A percentile compares a stretch with the other conserved stretches of the same genome.
These are phyloP conservation scores for Moesziomyces aphidis DNA, from an alignment of 1,284 basidiomycete species.

Conservation along the genomic window DNA sequence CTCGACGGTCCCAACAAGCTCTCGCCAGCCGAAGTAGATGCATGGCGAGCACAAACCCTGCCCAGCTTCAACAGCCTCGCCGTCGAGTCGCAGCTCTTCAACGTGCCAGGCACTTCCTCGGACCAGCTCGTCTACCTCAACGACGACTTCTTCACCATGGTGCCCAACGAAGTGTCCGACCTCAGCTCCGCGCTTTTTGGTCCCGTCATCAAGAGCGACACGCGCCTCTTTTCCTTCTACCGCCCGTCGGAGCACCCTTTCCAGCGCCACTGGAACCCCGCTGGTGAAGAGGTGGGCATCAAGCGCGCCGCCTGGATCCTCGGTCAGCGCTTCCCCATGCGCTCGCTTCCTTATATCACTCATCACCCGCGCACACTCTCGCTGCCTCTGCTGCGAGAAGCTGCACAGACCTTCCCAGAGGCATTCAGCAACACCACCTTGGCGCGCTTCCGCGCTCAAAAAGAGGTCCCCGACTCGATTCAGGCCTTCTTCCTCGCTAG, in stretches of 20 bases:
- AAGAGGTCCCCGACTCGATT: slow-evolving; percentile 68
- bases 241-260: slow-evolving; percentile 40
- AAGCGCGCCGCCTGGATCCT: slow-evolving; percentile 45
- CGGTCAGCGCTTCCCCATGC: slow-evolving; percentile 67
- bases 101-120: slow-evolving; percentile 16
- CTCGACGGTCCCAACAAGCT: background rate
- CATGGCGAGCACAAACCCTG: slow-evolving; percentile 34
- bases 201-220: slow-evolving; percentile 43
- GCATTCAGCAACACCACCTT: slow-evolving; percentile 34
- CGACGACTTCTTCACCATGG: slow-evolving; percentile 56
- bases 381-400: slow-evolving; percentile 62
- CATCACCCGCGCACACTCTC: slow-evolving; percentile 69
- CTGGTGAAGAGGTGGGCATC: slow-evolving; percentile 49
- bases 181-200: slow-evolving; percentile 51
- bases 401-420: slow-evolving; percentile 43
- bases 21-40: slow-evolving; percentile 7
- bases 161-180: slow-evolving; percentile 22
- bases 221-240: slow-evolving; percentile 35
- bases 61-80: slow-evolving; percentile 58
- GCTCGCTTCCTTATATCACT: slow-evolving; percentile 69
- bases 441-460: slow-evolving; percentile 51
- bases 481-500: slow-evolving; percentile 64
- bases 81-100: slow-evolving; percentile 48
- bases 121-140: slow-evolving; percentile 50
- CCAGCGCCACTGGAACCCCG: slow-evolving; percentile 50